A percentile compares a stretch with the other conserved stretches of the same genome.
Evolutionary conservation across 78 protist genomes (phyloP).

Genomic region (Ministeria vibrans): DNA sequence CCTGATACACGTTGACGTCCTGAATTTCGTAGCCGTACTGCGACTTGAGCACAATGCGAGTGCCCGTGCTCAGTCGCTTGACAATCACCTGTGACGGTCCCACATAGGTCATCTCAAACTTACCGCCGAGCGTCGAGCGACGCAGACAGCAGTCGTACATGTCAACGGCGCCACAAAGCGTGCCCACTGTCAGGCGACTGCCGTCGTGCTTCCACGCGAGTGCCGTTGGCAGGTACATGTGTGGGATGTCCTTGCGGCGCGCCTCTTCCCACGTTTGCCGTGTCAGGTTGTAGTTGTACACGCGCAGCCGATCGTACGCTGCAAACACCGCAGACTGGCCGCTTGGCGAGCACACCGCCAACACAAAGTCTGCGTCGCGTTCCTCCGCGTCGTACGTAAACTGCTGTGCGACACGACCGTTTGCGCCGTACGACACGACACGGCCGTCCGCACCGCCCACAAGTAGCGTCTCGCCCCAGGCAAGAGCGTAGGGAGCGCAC

Average conservation of each 20-base stretch:
- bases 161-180: conserved; percentile 68
- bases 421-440: conserved; percentile 35
- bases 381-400: conserved; percentile 41
- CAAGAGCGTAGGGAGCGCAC: conserved; percentile 41
- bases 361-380: not conserved
- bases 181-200: conserved; percentile 40
- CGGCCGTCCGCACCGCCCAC: conserved; percentile 56
- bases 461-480: conserved; percentile 59
- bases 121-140: conserved; percentile 50
- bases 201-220: conserved; percentile 73
- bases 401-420: conserved; percentile 30
- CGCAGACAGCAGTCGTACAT: conserved; percentile 61
- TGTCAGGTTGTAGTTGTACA: conserved; percentile 40
- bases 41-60: conserved; percentile 56
- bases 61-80: conserved; percentile 18
- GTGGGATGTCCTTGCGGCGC: conserved; percentile 22
- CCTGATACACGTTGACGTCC: conserved; percentile 62
- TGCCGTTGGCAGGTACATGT: conserved; percentile 50
- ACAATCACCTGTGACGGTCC: conserved; percentile 58
- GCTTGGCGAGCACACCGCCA: conserved; percentile 38
- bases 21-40: conserved; percentile 55
- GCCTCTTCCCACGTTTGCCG: conserved; percentile 56
- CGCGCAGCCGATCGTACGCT: conserved; percentile 49
- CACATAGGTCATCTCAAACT: conserved; percentile 73
- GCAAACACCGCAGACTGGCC: conserved; percentile 61